phyloP scores from a whole-genome alignment of 1,139 yeast species.

The Magnusiomyces magnusii region DNA sequence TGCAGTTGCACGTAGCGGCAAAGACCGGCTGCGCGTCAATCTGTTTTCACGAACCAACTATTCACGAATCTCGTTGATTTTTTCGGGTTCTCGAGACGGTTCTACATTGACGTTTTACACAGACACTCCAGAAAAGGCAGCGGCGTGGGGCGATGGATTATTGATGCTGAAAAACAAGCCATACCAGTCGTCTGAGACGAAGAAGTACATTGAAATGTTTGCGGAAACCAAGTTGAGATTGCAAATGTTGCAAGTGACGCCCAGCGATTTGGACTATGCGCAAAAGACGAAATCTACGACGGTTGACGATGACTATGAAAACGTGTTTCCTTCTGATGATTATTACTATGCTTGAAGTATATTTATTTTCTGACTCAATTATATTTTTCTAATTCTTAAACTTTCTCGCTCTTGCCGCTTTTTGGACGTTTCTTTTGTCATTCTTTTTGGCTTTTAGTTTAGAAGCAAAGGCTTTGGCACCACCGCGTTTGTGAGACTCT shows the following conservation, averaged over 20 bases:
- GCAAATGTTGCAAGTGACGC: conserved; percentile 53
- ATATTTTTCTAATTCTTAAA: conserved; percentile 38
- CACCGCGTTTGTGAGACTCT: conserved; percentile 19
- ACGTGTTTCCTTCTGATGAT: conserved; percentile 22
- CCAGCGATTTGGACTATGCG: conserved; percentile 30
- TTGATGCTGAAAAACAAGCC: conserved; percentile 45
- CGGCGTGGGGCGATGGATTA: conserved; percentile 76
- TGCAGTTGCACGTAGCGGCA: conserved; percentile 15
- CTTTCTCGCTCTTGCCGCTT: conserved; percentile 35
- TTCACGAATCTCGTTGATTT: conserved; percentile 24
- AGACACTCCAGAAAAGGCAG: conserved; percentile 63
- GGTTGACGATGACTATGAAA: conserved; percentile 12
- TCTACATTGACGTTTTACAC: conserved; percentile 49
- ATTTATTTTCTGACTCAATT: not conserved
- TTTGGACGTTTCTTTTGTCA: conserved; percentile 13
- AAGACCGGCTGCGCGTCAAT: conserved; percentile 24
- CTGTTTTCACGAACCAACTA: conserved; percentile 26
- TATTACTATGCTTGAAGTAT: conserved; percentile 22
- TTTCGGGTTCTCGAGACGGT: conserved; percentile 23
- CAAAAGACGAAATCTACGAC: conserved; percentile 18
- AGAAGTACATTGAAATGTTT: conserved; percentile 49
- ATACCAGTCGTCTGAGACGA: conserved; percentile 50
- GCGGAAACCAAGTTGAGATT: conserved; percentile 55
- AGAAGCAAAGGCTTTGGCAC: conserved; percentile 45
- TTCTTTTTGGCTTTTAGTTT: conserved; percentile 45